Evolutionary conservation across 352 stramenopile genomes (phyloP).

Genomic region (Globisporangium spiculum): DNA sequence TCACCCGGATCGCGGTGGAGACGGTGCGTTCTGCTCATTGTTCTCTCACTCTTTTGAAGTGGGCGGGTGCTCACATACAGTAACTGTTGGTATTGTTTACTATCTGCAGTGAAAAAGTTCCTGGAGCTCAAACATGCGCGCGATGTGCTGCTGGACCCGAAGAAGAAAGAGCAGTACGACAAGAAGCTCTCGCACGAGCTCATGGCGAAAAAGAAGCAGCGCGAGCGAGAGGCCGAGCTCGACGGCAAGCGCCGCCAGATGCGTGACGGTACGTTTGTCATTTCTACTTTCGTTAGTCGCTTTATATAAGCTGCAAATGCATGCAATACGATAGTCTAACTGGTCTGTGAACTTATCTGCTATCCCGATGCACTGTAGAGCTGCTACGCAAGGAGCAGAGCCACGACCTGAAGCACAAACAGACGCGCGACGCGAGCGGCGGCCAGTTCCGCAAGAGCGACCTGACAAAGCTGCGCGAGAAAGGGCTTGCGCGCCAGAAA

Average conservation of each 20-base stretch:
- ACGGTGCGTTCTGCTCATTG: conserved; percentile 37
- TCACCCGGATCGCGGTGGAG: conserved; percentile 76
- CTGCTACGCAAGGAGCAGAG: conserved; percentile 57
- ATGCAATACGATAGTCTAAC: not conserved
- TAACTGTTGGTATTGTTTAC: not conserved
- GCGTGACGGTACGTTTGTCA: conserved; percentile 42
- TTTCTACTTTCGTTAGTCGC: not conserved
- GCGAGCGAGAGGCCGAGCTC: conserved; percentile 58
- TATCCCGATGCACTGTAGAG: conserved; percentile 29
- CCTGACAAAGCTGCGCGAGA: conserved; percentile 53
- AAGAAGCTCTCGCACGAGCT: conserved; percentile 67
- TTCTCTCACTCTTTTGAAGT: not conserved
- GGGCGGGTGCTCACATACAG: not conserved
- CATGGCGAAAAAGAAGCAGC: conserved; percentile 62
- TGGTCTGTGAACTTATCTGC: not conserved
- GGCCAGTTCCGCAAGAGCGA: conserved; percentile 38
- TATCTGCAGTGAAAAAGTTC: conserved; percentile 69
- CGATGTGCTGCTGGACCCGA: conserved; percentile 72
- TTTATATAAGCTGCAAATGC: not conserved
- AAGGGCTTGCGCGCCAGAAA: conserved; percentile 43
- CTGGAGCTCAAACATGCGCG: conserved; percentile 75
- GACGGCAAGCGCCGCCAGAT: conserved; percentile 57
- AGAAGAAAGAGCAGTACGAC: conserved; percentile 82
- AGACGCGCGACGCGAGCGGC: conserved; percentile 13
- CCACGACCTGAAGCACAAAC: conserved; percentile 38